These are phyloP conservation scores for Ophiostoma montium DNA, from an alignment of 2,329 filamentous ascomycete species.

Conservation along the genomic window DNA sequence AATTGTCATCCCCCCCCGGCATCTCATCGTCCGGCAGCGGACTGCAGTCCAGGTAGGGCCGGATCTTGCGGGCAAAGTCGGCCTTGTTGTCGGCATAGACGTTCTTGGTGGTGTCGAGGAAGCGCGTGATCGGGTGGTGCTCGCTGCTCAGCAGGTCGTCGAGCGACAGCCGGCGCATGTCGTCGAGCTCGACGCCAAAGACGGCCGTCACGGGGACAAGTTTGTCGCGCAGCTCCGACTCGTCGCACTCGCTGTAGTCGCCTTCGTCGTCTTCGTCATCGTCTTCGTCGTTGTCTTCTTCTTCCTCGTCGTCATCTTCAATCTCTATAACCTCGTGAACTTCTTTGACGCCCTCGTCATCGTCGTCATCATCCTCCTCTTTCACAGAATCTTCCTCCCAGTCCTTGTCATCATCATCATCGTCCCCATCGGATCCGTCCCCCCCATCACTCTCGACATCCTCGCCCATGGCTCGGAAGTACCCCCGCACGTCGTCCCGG, in stretches of 20 bases:
- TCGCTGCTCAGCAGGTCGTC: not conserved
- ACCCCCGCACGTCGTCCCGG: not conserved
- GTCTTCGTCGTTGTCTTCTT: not conserved
- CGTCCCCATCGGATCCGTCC: too few species aligned
- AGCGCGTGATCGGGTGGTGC: not conserved
- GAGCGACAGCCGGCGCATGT: not conserved
- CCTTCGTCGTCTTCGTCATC: not conserved
- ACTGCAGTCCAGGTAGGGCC: conserved; percentile 8
- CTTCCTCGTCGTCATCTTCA: not conserved
- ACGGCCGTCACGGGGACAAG: not conserved
- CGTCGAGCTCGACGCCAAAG: not conserved
- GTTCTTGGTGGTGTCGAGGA: not conserved
- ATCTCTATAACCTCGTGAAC: not conserved
- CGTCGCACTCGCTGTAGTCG: not conserved
- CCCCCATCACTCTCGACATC: not conserved
- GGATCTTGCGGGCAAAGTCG: not conserved
- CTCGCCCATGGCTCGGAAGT: not conserved
- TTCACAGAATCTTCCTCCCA: not conserved
- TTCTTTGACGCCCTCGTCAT: not conserved
- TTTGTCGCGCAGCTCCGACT: not conserved
- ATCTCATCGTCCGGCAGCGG: not conserved
- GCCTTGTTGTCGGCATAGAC: not conserved
- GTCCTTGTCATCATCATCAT: not conserved
- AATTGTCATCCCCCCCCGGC: not conserved
- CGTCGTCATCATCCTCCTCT: not conserved